Evolutionary conservation across 129 eudicot species (phyloP), one percentile per base, ranked within the genome.

Genomic region (Tagetes erecta): DNA sequence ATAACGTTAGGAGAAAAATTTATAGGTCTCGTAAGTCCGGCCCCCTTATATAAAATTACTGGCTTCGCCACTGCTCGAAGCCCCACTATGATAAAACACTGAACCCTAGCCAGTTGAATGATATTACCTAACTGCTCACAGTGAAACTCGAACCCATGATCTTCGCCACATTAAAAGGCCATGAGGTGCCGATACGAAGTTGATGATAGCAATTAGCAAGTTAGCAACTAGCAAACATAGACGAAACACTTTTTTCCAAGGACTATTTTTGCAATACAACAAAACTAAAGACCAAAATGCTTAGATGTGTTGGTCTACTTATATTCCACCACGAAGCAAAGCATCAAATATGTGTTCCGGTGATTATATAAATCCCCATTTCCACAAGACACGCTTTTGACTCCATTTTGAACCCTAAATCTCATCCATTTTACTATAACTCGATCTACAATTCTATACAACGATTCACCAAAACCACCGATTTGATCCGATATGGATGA

Each of bases 401-500:
- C 79, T 73, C 62, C 40, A 70, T 49, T 60, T 38, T 38, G 34
- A 78, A 78, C 82, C 82, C 82, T 78, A 78, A 64, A 62, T 62
- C 72, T 78, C 47, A 69, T 51, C 60, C 66, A 31, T 72, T 64
- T 65, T 75, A 30, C 60, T 12, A 38, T 68, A 69, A 34, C 35
- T 58, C 81, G 69, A 77, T 77, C 71, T 78, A 10, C 56, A 66
- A 62, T 69, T 77, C 71, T 78, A 10, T 44, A 66, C 60, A 49
- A 36, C 65, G 60, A 67, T 49, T 60, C 41, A n/a, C 6, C 35
- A 3, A 8, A 73, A 59, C 59, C 78, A 6, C 78, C 70, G 68
- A 44, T 67, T 55, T n/a, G 67, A 79, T 40, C 44, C 72, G 51
- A 6, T 57, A 91, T 91, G 97, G 97, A 91, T 91, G 97, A 91